phyloP scores from a whole-genome alignment of 139 green algal genomes.

The Volvox reticuliferus region DNA sequence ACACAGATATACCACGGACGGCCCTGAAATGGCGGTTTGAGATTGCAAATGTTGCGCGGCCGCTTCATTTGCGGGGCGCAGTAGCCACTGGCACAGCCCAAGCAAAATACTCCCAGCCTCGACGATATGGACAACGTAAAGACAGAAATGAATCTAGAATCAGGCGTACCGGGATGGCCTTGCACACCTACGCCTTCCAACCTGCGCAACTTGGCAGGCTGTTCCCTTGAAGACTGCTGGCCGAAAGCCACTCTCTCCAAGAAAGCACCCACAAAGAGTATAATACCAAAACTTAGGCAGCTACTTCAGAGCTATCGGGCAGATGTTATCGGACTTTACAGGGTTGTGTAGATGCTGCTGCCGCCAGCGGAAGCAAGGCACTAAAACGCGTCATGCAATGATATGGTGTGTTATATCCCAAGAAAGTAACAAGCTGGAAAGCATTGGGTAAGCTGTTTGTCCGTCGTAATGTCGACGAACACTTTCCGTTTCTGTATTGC shows the following conservation, averaged over 20 bases:
- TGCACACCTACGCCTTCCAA: not conserved
- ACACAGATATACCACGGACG: too few relatives aligned
- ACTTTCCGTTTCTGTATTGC: too few relatives aligned
- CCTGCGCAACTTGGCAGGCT: not conserved
- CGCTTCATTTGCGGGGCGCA: conserved; percentile 4
- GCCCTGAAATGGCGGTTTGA: not conserved
- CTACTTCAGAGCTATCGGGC: not conserved
- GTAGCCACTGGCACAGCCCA: conserved; percentile 8
- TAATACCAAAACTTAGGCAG: not conserved
- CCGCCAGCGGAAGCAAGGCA: not conserved
- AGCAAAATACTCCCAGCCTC: not conserved
- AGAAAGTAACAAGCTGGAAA: too few relatives aligned
- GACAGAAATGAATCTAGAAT: not conserved
- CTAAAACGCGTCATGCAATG: too few relatives aligned
- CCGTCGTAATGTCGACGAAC: too few relatives aligned
- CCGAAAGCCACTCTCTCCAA: not conserved
- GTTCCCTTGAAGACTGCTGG: not conserved
- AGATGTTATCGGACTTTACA: not conserved
- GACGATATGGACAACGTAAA: not conserved
- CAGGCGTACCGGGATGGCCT: not conserved
- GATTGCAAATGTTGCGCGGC: not conserved
- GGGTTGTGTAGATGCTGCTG: conserved; percentile 12
- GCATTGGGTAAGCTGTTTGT: too few relatives aligned
- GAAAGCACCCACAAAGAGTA: not conserved
- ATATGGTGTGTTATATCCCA: too few relatives aligned